A percentile compares a stretch with the other conserved stretches of the same genome.
Conservation (phyloP, 2,329 filamentous ascomycete species). For the Colletotrichum lupini region DNA sequence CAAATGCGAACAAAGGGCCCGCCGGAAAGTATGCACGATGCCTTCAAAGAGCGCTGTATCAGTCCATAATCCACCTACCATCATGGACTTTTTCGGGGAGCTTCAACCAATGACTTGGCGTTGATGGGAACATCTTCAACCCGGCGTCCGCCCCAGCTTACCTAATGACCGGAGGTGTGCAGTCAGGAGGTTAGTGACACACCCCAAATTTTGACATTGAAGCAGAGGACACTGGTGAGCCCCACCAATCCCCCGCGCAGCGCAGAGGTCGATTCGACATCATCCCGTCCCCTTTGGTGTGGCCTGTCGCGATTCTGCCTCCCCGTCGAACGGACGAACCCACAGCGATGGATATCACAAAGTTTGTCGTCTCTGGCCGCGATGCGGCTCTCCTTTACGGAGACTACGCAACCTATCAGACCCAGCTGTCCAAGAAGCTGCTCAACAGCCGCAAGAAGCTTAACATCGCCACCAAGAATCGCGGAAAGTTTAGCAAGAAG, state of each 20-base stretch:
- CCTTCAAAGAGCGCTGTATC: not conserved
- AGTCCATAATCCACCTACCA: conserved; percentile 10
- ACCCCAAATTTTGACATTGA: conserved; percentile 20
- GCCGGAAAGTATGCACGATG: not conserved
- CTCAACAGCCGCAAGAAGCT: conserved; percentile 88
- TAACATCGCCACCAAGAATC: conserved; percentile 83
- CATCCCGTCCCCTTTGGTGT: not conserved
- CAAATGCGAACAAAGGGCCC: not conserved
- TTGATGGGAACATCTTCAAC: conserved; percentile 11
- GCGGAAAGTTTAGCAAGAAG: conserved; percentile 85
- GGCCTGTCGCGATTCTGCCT: conserved; percentile 3
- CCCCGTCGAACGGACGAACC: not conserved
- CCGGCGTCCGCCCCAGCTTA: not conserved
- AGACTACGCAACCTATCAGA: conserved; percentile 88
- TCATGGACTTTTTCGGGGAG: conserved; percentile 15
- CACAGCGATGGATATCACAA: conserved; percentile 85
- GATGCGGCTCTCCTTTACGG: conserved; percentile 88
- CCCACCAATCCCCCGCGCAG: conserved; percentile 28
- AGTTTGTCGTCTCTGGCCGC: conserved; percentile 81
- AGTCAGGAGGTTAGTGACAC: not conserved
- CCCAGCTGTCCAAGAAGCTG: conserved; percentile 82
- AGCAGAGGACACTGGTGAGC: conserved; percentile 23
- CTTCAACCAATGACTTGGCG: conserved; percentile 16
- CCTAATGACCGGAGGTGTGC: not conserved
- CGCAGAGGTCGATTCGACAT: conserved; percentile 28